A percentile compares a stretch with the other conserved stretches of the same genome.
Conservation (phyloP, 179 eudicot genomes). For the Beta corolliflora region DNA sequence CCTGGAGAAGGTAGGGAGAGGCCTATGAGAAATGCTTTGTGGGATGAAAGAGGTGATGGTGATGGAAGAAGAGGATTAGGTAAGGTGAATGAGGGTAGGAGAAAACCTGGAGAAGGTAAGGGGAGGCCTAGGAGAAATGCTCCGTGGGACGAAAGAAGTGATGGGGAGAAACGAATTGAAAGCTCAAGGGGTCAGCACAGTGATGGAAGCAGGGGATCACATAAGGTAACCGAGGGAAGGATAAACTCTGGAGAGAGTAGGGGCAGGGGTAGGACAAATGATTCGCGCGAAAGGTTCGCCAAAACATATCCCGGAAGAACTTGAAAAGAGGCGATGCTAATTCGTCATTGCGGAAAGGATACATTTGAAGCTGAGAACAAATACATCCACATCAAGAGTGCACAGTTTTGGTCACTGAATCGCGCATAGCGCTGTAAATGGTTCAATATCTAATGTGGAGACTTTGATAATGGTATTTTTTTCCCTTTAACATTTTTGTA, state of each 20-base stretch:
- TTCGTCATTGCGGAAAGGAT: conserved; percentile 4
- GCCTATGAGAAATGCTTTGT: conserved; percentile 12
- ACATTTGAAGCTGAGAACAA: conserved; percentile 9
- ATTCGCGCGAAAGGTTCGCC: conserved; percentile 8
- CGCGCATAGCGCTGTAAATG: conserved; percentile 19
- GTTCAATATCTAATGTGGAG: background rate
- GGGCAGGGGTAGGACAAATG: background rate
- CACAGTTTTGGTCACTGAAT: background rate
- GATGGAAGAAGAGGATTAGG: conserved; percentile 7
- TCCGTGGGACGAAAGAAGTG: background rate
- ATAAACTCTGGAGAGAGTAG: background rate
- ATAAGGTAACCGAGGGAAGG: conserved; percentile 1
- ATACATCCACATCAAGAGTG: background rate
- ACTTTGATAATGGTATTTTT: conserved; percentile 20
- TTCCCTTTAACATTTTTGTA: background rate
- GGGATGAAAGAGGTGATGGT: background rate
- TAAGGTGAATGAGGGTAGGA: background rate
- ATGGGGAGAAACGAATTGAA: background rate
- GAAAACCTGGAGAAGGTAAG: conserved; percentile 11
- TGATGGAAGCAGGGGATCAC: background rate
- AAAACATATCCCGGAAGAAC: conserved; percentile 20
- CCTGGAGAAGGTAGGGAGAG: conserved; percentile 3
- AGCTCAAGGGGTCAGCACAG: background rate
- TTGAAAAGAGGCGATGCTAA: conserved; percentile 4
- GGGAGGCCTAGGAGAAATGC: background rate